These are phyloP conservation scores for Metarhizium robertsii DNA, from an alignment of 2,329 filamentous ascomycete species.

Conservation along the genomic window DNA sequence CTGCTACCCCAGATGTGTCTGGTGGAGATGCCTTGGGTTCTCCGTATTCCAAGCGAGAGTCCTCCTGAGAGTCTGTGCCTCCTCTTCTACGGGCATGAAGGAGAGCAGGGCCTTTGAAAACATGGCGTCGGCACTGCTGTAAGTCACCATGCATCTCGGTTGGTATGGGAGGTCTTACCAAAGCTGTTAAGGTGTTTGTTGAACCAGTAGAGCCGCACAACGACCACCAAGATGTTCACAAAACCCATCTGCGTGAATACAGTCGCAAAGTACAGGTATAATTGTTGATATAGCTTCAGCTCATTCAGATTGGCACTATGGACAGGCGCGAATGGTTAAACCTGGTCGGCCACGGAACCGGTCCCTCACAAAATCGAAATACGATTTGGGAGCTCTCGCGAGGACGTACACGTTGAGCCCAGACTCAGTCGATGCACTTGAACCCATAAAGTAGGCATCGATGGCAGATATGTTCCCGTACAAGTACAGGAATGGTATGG, in stretches of 20 bases:
- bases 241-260: conserved; percentile 38
- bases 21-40: neutral
- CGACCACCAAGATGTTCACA: conserved; percentile 38
- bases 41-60: neutral
- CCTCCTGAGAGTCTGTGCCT: neutral
- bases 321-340: neutral
- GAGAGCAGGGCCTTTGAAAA: conserved; percentile 1
- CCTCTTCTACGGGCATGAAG: neutral
- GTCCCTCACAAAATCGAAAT: too few relatives aligned
- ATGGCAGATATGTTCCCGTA: conserved; percentile 17
- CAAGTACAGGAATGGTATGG: neutral
- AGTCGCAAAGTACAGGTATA: conserved; percentile 40
- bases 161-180: conserved; percentile 12
- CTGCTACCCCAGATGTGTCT: neutral
- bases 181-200: conserved; percentile 31
- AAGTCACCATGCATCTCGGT: neutral
- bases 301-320: conserved; percentile 38
- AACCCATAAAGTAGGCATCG: conserved; percentile 41
- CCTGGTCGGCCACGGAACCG: neutral
- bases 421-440: conserved; percentile 38
- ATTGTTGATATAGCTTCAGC: conserved; percentile 39
- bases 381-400: too few relatives aligned
- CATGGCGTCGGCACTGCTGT: neutral
- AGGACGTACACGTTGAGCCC: conserved; percentile 37
- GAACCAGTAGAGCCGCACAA: conserved; percentile 40